Conservation (phyloP, 306 rosid species). For the Pyrus communis region DNA sequence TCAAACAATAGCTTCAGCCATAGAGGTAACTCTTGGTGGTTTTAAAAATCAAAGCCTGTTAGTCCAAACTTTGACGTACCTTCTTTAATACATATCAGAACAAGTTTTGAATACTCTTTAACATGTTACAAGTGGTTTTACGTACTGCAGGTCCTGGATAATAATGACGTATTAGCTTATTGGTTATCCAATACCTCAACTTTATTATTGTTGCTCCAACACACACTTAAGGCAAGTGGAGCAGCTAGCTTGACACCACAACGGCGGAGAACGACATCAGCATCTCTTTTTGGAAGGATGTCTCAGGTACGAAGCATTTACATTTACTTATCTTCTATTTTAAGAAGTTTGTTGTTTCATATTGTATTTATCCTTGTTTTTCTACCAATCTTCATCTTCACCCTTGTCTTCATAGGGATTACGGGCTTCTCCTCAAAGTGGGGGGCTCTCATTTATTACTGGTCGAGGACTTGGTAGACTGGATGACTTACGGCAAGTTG, state of each 20-base stretch:
- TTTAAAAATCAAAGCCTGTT: neutral
- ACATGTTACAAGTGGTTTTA: constrained; percentile 22
- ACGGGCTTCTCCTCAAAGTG: constrained; percentile 90
- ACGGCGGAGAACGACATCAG: constrained; percentile 82
- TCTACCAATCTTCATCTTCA: constrained; percentile 2
- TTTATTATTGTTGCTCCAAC: constrained; percentile 88
- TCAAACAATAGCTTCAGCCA: constrained; percentile 93
- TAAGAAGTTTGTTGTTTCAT: constrained; percentile 1
- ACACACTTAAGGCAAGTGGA: constrained; percentile 97
- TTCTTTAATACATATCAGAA: constrained; percentile 15
- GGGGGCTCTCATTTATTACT: constrained; percentile 79
- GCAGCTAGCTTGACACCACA: constrained; percentile 99
- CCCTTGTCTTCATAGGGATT: constrained; percentile 54
- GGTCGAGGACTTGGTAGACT: constrained; percentile 82
- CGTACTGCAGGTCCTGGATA: constrained; percentile 72
- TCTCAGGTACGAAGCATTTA: constrained; percentile 67
- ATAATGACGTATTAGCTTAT: constrained; percentile 77
- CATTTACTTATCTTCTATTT: constrained; percentile 12
- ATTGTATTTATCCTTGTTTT: constrained; percentile 11
- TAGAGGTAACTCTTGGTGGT: constrained; percentile 53
- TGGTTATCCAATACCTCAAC: constrained; percentile 98
- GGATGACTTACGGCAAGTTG: constrained; percentile 96
- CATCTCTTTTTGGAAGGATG: constrained; percentile 98
- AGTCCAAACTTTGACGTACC: constrained; percentile 8
- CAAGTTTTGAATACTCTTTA: constrained; percentile 7